Base-by-base conservation (phyloP, 495 filamentous ascomycete species). In the Podospora didyma region DNA sequence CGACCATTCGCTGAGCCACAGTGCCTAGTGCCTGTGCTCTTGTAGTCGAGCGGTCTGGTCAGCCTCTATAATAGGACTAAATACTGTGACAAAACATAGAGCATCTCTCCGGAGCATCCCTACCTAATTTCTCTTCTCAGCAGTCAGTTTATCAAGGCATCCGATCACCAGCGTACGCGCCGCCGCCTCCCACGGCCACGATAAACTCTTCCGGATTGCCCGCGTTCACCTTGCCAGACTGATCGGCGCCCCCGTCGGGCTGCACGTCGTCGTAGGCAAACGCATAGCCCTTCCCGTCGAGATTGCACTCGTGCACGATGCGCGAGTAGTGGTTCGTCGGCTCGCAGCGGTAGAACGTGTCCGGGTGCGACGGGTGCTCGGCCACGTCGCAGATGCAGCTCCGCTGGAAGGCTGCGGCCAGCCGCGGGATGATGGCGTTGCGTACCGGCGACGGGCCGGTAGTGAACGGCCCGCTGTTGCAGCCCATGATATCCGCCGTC, bases 191-290 rank as follows among this genome's bases (percentile, higher is more conserved):
- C 39, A 91, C 80, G 19, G 79, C 78, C n/a, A 92, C 80, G 0
- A 84, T 82, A 50, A 87, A 83, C 24, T 84, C 61, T 45, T 70
- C 58, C 3, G 87, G 87, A 57, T 76, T 82, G 0, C 75, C 73
- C 60, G 82, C 84, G 54, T 75, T 81, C 14, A 90, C 82, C 63
- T 81, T 82, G 1, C 89, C 89, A 24, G 80, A 84, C 66, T 88
- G 83, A 65, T 90, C 85, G 11, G 69, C 68, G 0, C 82, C 85
- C 37, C 76, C 80, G 46, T 79, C 73, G 0, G 81, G 82, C 52
- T 81, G 78, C 17, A 91, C 89, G 69, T 92, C 89, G 66, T 92
- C 88, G 56, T 90, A 92, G 2, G 89, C 87, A 66, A 91, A 91
- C 0, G 87, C 86, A 68, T 92, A 92, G 1, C 89, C 89, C 49